Percentiles rank a stretch among this genome's conserved stretches.
These are phyloP conservation scores for Scheffersomyces coipomensis DNA, from an alignment of 805 yeast species.

Conservation along the genomic window DNA sequence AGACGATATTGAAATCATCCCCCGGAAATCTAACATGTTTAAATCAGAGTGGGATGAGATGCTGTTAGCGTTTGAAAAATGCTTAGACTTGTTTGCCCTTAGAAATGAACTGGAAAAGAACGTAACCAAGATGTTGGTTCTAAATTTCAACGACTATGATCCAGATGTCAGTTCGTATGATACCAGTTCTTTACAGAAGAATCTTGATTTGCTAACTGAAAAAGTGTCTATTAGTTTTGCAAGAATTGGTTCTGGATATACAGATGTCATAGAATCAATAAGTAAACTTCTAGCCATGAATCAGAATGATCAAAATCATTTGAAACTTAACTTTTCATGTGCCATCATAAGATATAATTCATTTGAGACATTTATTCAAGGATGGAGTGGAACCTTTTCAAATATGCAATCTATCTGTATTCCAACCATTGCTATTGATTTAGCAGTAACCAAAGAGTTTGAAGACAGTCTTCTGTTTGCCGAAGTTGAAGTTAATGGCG, in stretches of 20 bases:
- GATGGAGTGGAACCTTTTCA: constrained; percentile 10
- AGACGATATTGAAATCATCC: constrained; percentile 28
- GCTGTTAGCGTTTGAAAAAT: constrained; percentile 22
- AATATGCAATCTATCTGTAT: constrained; percentile 17
- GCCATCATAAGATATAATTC: constrained; percentile 11
- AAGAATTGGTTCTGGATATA: constrained; percentile 19
- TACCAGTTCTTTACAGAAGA: background rate
- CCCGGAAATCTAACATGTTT: constrained; percentile 4
- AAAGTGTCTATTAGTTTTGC: constrained; percentile 21
- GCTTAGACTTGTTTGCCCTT: constrained; percentile 24
- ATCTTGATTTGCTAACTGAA: constrained; percentile 8
- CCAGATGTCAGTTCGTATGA: background rate
- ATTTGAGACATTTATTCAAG: constrained; percentile 15
- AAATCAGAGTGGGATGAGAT: constrained; percentile 20
- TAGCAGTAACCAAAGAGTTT: constrained; percentile 11
- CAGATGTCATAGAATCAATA: background rate
- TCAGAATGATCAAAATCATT: background rate
- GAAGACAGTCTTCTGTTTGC: constrained; percentile 10
- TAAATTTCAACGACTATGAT: constrained; percentile 13
- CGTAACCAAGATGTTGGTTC: constrained; percentile 13
- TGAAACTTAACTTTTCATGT: background rate
- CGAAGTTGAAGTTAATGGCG: constrained; percentile 23
- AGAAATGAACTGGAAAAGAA: constrained; percentile 8
- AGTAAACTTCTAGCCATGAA: background rate
- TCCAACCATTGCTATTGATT: constrained; percentile 19